Conservation (phyloP, 2,329 filamentous ascomycete species). For the Arthroderma uncinatum region DNA sequence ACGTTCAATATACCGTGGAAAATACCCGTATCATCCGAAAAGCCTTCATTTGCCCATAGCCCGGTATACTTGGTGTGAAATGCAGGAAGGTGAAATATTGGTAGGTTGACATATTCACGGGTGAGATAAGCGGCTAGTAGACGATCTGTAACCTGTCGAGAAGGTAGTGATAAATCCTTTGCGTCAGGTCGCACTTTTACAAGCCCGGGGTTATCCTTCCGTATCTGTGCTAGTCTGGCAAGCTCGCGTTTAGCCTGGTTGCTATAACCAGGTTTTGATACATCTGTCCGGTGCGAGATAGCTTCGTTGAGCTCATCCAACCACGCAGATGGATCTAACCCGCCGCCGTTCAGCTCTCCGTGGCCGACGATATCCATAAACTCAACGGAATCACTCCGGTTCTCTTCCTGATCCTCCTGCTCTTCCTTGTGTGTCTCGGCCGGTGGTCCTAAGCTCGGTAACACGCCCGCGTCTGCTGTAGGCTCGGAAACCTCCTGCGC, state of each 20-base stretch:
- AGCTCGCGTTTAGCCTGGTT: slow-evolving; percentile 8
- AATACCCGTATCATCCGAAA: slow-evolving; percentile 8
- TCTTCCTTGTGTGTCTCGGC: background rate
- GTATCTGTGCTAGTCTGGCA: slow-evolving; percentile 5
- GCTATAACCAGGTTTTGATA: slow-evolving; percentile 12
- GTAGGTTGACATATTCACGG: slow-evolving; percentile 21
- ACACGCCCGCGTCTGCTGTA: background rate
- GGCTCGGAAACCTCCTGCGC: background rate
- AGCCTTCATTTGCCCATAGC: slow-evolving; percentile 6
- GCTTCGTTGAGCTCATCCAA: slow-evolving; percentile 11
- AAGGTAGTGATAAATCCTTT: slow-evolving; percentile 9
- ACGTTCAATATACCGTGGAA: slow-evolving; percentile 17
- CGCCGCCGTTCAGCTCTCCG: background rate
- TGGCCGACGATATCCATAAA: background rate
- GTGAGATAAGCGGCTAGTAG: slow-evolving; percentile 17
- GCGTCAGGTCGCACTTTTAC: background rate
- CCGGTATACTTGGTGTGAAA: slow-evolving; percentile 16
- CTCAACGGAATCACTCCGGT: background rate
- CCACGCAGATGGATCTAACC: background rate
- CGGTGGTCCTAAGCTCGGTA: background rate
- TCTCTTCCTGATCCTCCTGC: background rate
- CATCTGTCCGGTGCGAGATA: slow-evolving; percentile 13
- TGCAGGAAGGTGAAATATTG: slow-evolving; percentile 17
- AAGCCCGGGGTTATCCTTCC: slow-evolving; percentile 7
- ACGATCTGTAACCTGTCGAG: slow-evolving; percentile 14